Evolutionary conservation across 352 stramenopile genomes (phyloP), one percentile per base, ranked within the genome.

Genomic region (Globisporangium iwayamae): DNA sequence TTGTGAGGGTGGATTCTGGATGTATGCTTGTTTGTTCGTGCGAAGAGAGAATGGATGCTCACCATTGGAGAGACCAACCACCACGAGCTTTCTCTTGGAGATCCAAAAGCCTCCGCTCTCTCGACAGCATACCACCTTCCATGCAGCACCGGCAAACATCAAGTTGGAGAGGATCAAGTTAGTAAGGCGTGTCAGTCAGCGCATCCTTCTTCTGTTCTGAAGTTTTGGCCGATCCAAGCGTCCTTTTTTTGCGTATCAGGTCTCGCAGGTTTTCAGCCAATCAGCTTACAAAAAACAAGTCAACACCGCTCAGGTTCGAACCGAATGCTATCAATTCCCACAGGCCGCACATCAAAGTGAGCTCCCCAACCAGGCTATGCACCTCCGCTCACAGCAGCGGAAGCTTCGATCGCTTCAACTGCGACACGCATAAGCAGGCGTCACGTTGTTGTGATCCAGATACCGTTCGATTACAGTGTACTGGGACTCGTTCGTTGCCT

Each of bases 401-500:
- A 34, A 28, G 30, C 28, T 56, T 56, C 50, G 30, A 45, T 43
- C 30, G 30, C 51, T 57, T 57, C 51, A 48, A 48, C 34, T 60
- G 54, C 54, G 54, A 60, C 36, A 50, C 54, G 54, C 38, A 36
- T 7, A 18, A 32, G 20, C 2, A 50, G 54, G 54, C 54, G 54
- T 60, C 54, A 36, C 36, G 36, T 60, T 60, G 54, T 60, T 16
- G 22, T 34, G 30, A 34, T 34, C 30, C 30, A 10, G 54, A 50
- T 60, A 60, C 54, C 51, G 54, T 60, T 60, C 54, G 54, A 60
- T 60, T 47, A 34, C 7, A n/a, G n/a, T n/a, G n/a, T n/a, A n/a
- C n/a, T 50, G 30, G 25, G 32, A 48, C 45, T 28, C 50, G n/a
- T n/a, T n/a, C n/a, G n/a, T n/a, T n/a, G n/a, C 30, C 3, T 34